Conservation (phyloP, 345 rosid genomes). For the Salix caprea region DNA sequence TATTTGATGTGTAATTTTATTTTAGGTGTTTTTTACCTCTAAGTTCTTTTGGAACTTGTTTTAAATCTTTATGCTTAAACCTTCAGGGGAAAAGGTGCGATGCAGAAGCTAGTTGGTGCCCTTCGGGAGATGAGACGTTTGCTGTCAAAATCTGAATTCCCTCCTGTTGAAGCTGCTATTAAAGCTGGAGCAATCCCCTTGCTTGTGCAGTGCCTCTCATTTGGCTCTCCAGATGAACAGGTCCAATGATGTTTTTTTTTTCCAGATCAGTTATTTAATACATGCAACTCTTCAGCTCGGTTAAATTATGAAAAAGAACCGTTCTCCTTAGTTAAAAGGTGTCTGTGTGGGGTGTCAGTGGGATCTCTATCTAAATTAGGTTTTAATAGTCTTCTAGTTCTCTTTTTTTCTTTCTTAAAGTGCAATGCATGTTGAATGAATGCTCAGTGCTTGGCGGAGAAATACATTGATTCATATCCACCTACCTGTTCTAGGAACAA, state of each 20-base stretch:
- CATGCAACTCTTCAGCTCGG: not conserved
- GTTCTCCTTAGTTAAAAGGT: not conserved
- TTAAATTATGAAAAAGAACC: not conserved
- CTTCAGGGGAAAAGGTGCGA: conserved; percentile 76
- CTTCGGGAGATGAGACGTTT: conserved; percentile 85
- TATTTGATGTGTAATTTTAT: not conserved
- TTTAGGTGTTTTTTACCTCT: not conserved
- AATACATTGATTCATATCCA: not conserved
- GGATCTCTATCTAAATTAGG: not conserved
- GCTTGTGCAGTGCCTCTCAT: conserved; percentile 85
- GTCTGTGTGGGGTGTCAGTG: not conserved
- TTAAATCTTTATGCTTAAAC: conserved; percentile 13
- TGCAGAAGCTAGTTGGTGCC: conserved; percentile 76
- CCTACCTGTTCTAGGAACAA: not conserved
- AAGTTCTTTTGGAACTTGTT: conserved; percentile 5
- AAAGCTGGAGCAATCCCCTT: conserved; percentile 75
- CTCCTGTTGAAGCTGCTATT: conserved; percentile 79
- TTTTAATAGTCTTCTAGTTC: not conserved
- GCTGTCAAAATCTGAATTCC: conserved; percentile 74
- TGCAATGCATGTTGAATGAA: not conserved
- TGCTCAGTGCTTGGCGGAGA: not conserved
- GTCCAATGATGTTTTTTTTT: conserved; percentile 27
- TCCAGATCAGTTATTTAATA: not conserved
- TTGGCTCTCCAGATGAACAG: conserved; percentile 94
- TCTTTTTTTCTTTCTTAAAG: not conserved